Conservation (phyloP, 2,329 filamentous ascomycete species). For the Helotiales sp. region DNA sequence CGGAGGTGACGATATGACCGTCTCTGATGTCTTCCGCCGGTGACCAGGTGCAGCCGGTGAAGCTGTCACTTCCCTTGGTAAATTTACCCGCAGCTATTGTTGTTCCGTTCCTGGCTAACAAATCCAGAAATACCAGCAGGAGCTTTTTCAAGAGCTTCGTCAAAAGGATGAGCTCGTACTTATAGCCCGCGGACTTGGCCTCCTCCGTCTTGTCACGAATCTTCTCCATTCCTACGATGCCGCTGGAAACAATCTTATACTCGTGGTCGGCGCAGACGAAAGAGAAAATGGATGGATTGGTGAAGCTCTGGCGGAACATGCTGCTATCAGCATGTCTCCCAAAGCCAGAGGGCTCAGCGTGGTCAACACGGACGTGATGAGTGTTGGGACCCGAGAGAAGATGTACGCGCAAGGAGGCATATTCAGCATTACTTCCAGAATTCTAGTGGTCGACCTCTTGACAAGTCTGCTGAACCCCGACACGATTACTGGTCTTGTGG, state of each 20-base stretch:
- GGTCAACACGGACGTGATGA: conserved; percentile 94
- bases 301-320: conserved; percentile 92
- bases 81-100: neutral
- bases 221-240: conserved; percentile 96
- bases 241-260: conserved; percentile 86
- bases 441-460: conserved; percentile 89
- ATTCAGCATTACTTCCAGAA: conserved; percentile 93
- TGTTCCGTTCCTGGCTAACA: conserved; percentile 16
- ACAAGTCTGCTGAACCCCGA: conserved; percentile 80
- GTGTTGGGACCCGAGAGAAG: conserved; percentile 82
- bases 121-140: conserved; percentile 82
- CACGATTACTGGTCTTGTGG: conserved; percentile 81
- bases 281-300: conserved; percentile 97
- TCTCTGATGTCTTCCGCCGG: conserved; percentile 37
- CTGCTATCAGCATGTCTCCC: conserved; percentile 80
- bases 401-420: conserved; percentile 89
- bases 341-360: conserved; percentile 83
- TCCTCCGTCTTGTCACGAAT: conserved; percentile 92
- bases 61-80: conserved; percentile 76
- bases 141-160: conserved; percentile 87
- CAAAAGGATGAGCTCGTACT: conserved; percentile 92
- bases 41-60: conserved; percentile 69
- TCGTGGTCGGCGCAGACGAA: conserved; percentile 87
- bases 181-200: conserved; percentile 85
- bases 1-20: conserved; percentile 22